Percentiles rank a stretch among this genome's conserved stretches.
These are phyloP conservation scores for Paraphoma chrysanthemicola DNA, from an alignment of 2,329 filamentous ascomycete species.

Conservation along the genomic window DNA sequence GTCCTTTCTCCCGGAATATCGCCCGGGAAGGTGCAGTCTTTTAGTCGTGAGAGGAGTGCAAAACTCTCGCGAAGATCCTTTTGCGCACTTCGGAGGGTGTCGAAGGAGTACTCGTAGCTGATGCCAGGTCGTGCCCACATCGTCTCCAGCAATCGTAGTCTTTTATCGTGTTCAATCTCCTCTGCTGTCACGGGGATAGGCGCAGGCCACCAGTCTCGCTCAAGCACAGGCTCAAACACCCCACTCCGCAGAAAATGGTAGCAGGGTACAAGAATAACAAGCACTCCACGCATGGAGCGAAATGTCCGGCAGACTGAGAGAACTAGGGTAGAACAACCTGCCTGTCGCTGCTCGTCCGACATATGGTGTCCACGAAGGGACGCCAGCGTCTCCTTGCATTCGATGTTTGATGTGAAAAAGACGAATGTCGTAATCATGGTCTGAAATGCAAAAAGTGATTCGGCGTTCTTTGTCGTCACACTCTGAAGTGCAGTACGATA, in stretches of 20 bases:
- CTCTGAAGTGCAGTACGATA: conserved; percentile 31
- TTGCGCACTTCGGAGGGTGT: conserved; percentile 20
- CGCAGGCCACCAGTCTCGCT: conserved; percentile 37
- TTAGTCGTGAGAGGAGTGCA: conserved; percentile 30
- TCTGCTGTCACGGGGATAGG: conserved; percentile 14
- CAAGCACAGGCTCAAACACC: conserved; percentile 17
- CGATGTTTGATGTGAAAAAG: conserved; percentile 17
- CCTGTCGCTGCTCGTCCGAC: neutral
- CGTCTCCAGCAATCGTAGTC: conserved; percentile 20
- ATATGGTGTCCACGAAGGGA: neutral
- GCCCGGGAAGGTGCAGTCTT: conserved; percentile 1
- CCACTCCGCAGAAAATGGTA: conserved; percentile 28
- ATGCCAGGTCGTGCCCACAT: conserved; percentile 30
- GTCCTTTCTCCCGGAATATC: neutral
- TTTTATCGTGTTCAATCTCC: conserved; percentile 23
- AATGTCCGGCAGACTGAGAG: conserved; percentile 14
- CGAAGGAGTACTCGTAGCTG: conserved; percentile 33
- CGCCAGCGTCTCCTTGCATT: conserved; percentile 16
- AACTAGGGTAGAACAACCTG: conserved; percentile 3
- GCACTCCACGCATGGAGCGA: conserved; percentile 25
- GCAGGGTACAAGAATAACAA: conserved; percentile 33
- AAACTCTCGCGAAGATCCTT: conserved; percentile 26
- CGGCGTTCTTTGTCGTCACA: conserved; percentile 49
- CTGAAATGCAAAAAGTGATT: conserved; percentile 45
- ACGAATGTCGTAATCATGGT: conserved; percentile 23